Conservation (phyloP, 1,284 basidiomycete species). For the Testicularia cyperi region DNA sequence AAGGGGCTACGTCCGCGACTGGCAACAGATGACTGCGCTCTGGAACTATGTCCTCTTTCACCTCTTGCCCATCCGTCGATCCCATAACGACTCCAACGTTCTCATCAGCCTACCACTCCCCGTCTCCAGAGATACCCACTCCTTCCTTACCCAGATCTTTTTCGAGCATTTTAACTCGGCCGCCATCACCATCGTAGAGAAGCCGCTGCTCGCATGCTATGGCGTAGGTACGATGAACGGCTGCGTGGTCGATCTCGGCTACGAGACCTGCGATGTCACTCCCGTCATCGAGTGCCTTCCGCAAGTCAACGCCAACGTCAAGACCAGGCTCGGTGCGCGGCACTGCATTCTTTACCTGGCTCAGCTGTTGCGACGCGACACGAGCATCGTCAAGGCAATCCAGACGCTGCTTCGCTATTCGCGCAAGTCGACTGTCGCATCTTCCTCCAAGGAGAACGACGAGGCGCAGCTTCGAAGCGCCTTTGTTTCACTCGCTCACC, state of each 20-base stretch:
- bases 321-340: conserved; percentile 43
- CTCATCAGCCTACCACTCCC: conserved; percentile 73
- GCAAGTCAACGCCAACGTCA: conserved; percentile 36
- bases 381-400: conserved; percentile 44
- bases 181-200: conserved; percentile 78
- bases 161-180: conserved; percentile 96
- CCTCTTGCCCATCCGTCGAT: conserved; percentile 73
- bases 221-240: conserved; percentile 77
- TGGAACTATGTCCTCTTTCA: conserved; percentile 84
- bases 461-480: conserved; percentile 15
- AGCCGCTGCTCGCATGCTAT: conserved; percentile 80
- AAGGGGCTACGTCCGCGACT: conserved; percentile 74
- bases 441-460: conserved; percentile 9
- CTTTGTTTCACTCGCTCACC: conserved; percentile 40
- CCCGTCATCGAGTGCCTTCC: conserved; percentile 76
- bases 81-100: conserved; percentile 82
- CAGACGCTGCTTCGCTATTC: conserved; percentile 43
- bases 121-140: conserved; percentile 73
- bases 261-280: conserved; percentile 73
- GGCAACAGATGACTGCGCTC: conserved; percentile 85
- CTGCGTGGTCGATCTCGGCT: conserved; percentile 81
- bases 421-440: conserved; percentile 19
- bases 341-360: conserved; percentile 56
- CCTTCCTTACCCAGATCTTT: conserved; percentile 79
- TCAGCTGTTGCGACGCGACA: conserved; percentile 48